phyloP scores from a whole-genome alignment of 805 yeast genomes.

The Cyberlindnera maritima region DNA sequence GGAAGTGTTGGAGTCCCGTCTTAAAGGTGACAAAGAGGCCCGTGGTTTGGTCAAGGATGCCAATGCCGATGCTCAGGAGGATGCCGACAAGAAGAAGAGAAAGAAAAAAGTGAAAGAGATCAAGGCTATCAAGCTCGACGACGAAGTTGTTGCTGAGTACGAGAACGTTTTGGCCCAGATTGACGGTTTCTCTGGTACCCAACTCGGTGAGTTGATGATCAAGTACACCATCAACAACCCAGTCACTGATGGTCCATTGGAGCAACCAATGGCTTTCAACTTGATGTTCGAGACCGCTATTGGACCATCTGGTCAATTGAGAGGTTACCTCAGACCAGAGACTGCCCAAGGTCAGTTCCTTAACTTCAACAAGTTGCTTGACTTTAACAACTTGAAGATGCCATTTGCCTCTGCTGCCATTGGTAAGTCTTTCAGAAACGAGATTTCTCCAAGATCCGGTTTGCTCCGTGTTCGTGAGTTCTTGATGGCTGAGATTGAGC shows the following conservation, averaged over 20 bases:
- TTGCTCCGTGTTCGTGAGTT: constrained; percentile 97
- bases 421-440: constrained; percentile 98
- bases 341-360: constrained; percentile 99
- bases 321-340: constrained; percentile 96
- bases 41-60: constrained; percentile 68
- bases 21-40: constrained; percentile 96
- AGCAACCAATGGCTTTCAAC: constrained; percentile 92
- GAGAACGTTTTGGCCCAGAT: constrained; percentile 87
- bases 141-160: constrained; percentile 72
- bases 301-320: constrained; percentile 96
- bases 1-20: constrained; percentile 93
- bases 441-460: constrained; percentile 98
- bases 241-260: constrained; percentile 78
- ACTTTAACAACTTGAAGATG: constrained; percentile 93
- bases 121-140: constrained; percentile 83
- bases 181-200: constrained; percentile 92
- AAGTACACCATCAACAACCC: constrained; percentile 89
- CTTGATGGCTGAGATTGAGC: constrained; percentile 99
- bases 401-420: constrained; percentile 99
- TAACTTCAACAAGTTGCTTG: constrained; percentile 90
- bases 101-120: constrained; percentile 96
- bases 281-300: constrained; percentile 99
- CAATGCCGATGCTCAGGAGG: constrained; percentile 59
- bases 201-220: constrained; percentile 84
- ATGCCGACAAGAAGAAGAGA: constrained; percentile 85